A percentile compares a stretch with the other conserved stretches of the same genome.
Evolutionary conservation across 139 green algal species (phyloP).

Genomic region (Deuterostichococcus epilithicus): DNA sequence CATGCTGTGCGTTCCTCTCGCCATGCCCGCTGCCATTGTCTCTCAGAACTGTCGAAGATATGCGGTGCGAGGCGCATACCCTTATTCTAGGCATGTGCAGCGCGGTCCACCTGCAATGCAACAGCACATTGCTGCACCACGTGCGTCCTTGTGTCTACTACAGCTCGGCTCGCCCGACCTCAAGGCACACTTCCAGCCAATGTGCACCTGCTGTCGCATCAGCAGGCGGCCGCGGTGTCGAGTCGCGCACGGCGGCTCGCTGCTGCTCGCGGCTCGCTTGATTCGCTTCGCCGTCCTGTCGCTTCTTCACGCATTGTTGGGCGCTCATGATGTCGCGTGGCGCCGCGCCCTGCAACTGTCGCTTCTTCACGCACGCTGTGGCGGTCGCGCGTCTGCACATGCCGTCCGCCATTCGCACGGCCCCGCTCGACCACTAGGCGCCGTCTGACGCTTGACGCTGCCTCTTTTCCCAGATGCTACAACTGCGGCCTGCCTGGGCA

Average conservation of each 20-base stretch:
- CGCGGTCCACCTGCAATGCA: too few relatives aligned
- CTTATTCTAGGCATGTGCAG: neutral
- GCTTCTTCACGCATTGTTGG: neutral
- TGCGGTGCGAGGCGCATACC: neutral
- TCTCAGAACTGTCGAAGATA: neutral
- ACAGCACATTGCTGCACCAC: too few relatives aligned
- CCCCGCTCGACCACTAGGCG: too few relatives aligned
- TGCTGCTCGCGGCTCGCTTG: neutral
- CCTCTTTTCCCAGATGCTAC: conserved; percentile 12
- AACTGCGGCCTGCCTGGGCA: conserved; percentile 15
- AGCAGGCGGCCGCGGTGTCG: neutral
- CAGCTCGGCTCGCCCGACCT: too few relatives aligned
- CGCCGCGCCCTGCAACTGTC: too few relatives aligned
- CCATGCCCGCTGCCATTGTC: neutral
- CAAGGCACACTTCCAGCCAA: neutral
- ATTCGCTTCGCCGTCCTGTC: neutral
- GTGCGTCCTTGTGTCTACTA: too few relatives aligned
- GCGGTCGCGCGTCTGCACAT: neutral
- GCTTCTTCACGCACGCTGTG: neutral
- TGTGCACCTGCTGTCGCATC: too few relatives aligned
- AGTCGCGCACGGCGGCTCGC: neutral
- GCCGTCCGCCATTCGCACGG: neutral
- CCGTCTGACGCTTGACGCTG: neutral
- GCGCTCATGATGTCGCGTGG: too few relatives aligned
- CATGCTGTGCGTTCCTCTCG: neutral